Base-by-base conservation (phyloP, 1,139 yeast genomes). In the Kodamaea arcana region DNA sequence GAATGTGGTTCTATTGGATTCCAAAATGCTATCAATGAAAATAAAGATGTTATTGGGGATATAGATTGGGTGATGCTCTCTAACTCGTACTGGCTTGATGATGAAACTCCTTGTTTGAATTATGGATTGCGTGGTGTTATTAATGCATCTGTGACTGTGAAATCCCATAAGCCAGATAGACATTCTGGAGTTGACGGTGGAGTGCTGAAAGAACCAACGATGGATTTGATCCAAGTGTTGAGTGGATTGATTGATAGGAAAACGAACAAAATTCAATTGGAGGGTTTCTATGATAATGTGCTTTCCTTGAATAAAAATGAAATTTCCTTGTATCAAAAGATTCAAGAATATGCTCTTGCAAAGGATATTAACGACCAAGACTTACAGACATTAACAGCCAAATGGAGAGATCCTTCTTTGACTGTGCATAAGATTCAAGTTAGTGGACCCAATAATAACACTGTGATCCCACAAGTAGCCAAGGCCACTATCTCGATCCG, bases 171-270 rank as follows among this genome's bases (percentile, higher is more conserved):
- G 42, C 95, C 95, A 1, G 97, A 92, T 59, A 69, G 95, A 42
- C 98, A 92, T 52, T 87, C 97, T 0, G 98, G 98, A 42, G 94
- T 92, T 12, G 95, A 90, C 60, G 98, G 98, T 31, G 98, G 97
- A 40, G 81, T 83, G 8, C 76, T 78, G 47, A 72, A 83, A 39
- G 98, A 92, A 48, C 97, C 98, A 2, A 80, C 94, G 0, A 77
- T 86, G 65, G 97, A 92, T 52, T 60, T 92, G 53, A 73, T 90
- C 33, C 83, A 81, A 40, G 52, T 90, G 13, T 61, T 90, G 25
- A 72, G 92, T 7, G 73, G 75, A 35, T 63, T 88, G 36, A 73
- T 80, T 28, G 74, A 74, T 48, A 73, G 74, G 9, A 65, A 66
- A 10, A 43, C 51, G 3, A 59, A 65, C 20, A 60, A 61, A 37